These are phyloP conservation scores for Cercis canadensis DNA, from an alignment of 306 rosid species.

Conservation along the genomic window DNA sequence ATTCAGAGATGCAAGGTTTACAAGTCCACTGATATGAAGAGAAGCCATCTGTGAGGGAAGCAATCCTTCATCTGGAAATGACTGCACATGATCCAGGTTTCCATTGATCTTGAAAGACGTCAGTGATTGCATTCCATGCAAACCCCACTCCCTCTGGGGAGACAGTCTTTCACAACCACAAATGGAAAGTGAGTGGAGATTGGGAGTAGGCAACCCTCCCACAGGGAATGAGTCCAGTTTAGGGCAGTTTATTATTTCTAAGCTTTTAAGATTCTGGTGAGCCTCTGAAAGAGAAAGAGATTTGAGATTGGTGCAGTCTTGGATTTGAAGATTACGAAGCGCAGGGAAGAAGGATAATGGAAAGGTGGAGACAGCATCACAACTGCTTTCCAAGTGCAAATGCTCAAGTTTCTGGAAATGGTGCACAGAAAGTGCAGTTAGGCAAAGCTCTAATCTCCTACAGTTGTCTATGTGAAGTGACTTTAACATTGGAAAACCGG, in stretches of 20 bases:
- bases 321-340: constrained; percentile 3
- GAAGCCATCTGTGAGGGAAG: not conserved
- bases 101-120: not conserved
- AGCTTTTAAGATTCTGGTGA: not conserved
- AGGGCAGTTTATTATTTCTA: not conserved
- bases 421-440: not conserved
- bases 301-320: not conserved
- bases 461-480: not conserved
- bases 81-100: not conserved
- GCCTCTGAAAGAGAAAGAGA: not conserved
- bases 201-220: constrained; percentile 9
- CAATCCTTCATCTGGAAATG: constrained; percentile 5
- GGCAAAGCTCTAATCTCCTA: not conserved
- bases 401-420: not conserved
- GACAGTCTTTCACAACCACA: not conserved
- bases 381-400: constrained; percentile 8
- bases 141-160: not conserved
- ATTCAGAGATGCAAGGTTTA: not conserved
- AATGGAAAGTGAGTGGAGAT: constrained; percentile 3
- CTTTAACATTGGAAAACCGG: not conserved
- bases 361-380: not conserved
- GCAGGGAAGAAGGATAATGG: not conserved
- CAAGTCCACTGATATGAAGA: not conserved
- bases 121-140: constrained; percentile 5
- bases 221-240: not conserved